A percentile compares a stretch with the other conserved stretches of the same genome.
phyloP scores from a whole-genome alignment of 805 yeast genomes.

The Wickerhamiella kurtzmanii region DNA sequence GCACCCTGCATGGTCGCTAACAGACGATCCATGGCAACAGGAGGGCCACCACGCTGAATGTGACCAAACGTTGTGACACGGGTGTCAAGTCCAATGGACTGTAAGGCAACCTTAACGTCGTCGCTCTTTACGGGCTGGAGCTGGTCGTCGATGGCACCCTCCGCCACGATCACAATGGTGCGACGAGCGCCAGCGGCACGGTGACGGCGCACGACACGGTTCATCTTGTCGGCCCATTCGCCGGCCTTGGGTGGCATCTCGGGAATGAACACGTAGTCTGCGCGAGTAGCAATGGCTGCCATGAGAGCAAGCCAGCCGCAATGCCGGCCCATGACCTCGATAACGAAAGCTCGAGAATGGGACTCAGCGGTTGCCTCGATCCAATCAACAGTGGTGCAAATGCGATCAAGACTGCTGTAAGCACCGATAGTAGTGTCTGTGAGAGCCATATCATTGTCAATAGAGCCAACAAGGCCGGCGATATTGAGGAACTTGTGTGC shows the following conservation, averaged over 20 bases:
- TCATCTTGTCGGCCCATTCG: constrained; percentile 72
- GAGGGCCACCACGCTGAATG: constrained; percentile 97
- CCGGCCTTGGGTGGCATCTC: constrained; percentile 72
- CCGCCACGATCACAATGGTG: constrained; percentile 93
- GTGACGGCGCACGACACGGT: constrained; percentile 61
- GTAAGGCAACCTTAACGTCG: constrained; percentile 69
- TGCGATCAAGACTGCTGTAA: constrained; percentile 81
- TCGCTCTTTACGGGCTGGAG: constrained; percentile 69
- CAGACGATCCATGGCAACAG: constrained; percentile 86
- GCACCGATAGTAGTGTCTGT: constrained; percentile 97
- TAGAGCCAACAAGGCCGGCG: constrained; percentile 91
- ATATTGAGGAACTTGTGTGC: constrained; percentile 63
- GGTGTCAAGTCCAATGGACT: constrained; percentile 80
- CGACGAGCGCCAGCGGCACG: constrained; percentile 81
- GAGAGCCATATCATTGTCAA: constrained; percentile 95
- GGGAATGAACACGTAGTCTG: constrained; percentile 88
- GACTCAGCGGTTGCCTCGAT: constrained; percentile 96
- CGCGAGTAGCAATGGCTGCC: constrained; percentile 95
- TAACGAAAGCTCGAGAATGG: constrained; percentile 93
- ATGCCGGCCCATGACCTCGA: constrained; percentile 98
- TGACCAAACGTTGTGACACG: constrained; percentile 93
- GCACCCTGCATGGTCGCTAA: constrained; percentile 95
- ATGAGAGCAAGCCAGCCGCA: constrained; percentile 98
- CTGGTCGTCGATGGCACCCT: constrained; percentile 83
- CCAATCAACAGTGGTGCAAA: constrained; percentile 87